Evolutionary conservation across 805 yeast species (phyloP).

Genomic region (Myxozyma neglecta): DNA sequence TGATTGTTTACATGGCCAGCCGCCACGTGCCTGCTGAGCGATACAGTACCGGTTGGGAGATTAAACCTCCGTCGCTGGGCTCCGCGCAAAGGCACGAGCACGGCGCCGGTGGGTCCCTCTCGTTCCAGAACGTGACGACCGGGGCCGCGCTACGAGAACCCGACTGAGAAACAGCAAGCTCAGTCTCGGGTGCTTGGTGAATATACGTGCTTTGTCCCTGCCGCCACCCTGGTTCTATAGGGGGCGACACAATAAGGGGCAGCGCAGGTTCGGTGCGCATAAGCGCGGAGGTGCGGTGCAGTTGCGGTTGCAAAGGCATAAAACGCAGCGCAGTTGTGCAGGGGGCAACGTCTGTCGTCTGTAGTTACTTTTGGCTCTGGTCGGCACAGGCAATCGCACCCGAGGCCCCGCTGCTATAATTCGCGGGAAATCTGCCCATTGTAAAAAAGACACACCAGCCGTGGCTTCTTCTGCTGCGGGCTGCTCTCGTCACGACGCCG

Average conservation of each 20-base stretch:
- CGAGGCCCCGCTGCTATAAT: constrained; percentile 4
- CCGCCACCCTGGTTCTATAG: not conserved
- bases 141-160: too few relatives aligned
- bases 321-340: not conserved
- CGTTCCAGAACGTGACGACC: too few relatives aligned
- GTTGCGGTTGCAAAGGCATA: not conserved
- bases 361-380: not conserved
- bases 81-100: too few relatives aligned
- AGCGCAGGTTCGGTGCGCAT: not conserved
- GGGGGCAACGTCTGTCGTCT: not conserved
- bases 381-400: constrained; percentile 6
- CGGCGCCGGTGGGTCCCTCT: too few relatives aligned
- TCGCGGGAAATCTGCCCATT: not conserved
- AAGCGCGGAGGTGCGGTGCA: not conserved
- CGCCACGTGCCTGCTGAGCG: too few relatives aligned
- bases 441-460: not conserved
- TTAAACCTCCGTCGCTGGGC: too few relatives aligned
- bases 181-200: not conserved
- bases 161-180: too few relatives aligned
- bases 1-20: too few relatives aligned
- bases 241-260: not conserved
- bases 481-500: constrained; percentile 10
- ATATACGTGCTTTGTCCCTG: not conserved
- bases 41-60: too few relatives aligned
- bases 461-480: constrained; percentile 1